phyloP scores from a whole-genome alignment of 2,329 filamentous ascomycete species.

The Capronia epimyces region DNA sequence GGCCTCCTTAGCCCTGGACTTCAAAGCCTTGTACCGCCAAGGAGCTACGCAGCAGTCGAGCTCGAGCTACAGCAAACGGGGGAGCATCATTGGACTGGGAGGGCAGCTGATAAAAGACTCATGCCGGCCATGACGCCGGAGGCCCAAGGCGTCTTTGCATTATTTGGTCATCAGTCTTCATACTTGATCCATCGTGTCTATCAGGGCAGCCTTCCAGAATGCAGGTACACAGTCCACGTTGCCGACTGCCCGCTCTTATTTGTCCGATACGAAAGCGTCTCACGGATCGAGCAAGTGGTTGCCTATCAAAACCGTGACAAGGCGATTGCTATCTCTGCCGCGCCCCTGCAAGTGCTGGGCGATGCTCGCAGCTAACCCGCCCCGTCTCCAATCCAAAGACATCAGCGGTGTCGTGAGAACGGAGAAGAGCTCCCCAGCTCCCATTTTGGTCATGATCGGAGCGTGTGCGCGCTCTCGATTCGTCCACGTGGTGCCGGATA shows the following conservation, averaged over 20 bases:
- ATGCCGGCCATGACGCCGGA: too few relatives aligned
- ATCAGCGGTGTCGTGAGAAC: neutral
- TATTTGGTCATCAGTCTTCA: too few relatives aligned
- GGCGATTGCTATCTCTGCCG: too few relatives aligned
- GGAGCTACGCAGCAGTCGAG: too few relatives aligned
- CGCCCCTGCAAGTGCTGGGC: neutral
- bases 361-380: neutral
- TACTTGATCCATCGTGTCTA: too few relatives aligned
- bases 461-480: conserved; percentile 4
- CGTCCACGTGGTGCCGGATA: conserved; percentile 11
- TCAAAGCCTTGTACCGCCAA: too few relatives aligned
- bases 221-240: conserved; percentile 21
- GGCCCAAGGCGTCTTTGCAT: too few relatives aligned
- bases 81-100: too few relatives aligned
- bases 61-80: too few relatives aligned
- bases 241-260: conserved; percentile 4
- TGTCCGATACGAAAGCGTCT: conserved; percentile 7
- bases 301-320: neutral
- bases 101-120: too few relatives aligned
- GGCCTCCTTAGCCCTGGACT: too few relatives aligned
- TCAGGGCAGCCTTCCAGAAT: conserved; percentile 3
- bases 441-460: conserved; percentile 3
- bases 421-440: neutral
- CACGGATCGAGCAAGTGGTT: neutral
- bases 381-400: neutral